These are phyloP conservation scores for Suaeda aralocaspica DNA, from an alignment of 148 eudicot species.

Conservation along the genomic window DNA sequence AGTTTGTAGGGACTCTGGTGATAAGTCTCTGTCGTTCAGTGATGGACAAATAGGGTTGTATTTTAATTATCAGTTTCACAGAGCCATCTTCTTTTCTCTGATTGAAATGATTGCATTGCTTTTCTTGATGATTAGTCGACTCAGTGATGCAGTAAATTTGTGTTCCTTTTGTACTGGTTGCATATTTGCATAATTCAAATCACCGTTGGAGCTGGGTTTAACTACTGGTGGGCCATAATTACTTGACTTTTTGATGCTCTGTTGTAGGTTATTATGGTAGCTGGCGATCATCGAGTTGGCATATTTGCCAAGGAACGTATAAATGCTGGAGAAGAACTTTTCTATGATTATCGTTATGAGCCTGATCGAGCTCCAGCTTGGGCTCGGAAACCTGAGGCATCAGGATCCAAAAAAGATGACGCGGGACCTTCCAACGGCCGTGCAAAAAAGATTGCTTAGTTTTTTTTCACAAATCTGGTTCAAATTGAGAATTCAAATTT, in stretches of 20 bases:
- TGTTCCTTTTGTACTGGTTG: too few species aligned
- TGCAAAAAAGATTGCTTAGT: constrained; percentile 77
- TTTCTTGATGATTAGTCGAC: background rate
- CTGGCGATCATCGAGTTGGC: constrained; percentile 98
- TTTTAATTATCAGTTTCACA: background rate
- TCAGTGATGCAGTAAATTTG: too few species aligned
- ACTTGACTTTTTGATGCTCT: background rate
- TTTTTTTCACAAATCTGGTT: background rate
- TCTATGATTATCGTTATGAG: constrained; percentile 89
- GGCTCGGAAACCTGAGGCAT: constrained; percentile 84
- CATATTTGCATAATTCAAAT: background rate
- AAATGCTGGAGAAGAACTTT: constrained; percentile 81
- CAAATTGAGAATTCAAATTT: constrained; percentile 9
- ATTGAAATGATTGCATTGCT: background rate
- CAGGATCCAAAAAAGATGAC: constrained; percentile 78
- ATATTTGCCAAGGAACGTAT: constrained; percentile 93
- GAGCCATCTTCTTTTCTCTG: background rate
- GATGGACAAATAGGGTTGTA: background rate
- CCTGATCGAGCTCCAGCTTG: constrained; percentile 95
- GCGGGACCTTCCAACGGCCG: constrained; percentile 72
- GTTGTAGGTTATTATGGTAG: constrained; percentile 92
- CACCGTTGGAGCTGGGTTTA: background rate
- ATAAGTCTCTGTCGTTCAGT: background rate
- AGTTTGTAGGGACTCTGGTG: too few species aligned
- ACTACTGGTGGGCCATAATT: background rate